Evolutionary conservation across 306 rosid species (phyloP), one percentile per base, ranked within the genome.

Genomic region (Canavalia gladiata): DNA sequence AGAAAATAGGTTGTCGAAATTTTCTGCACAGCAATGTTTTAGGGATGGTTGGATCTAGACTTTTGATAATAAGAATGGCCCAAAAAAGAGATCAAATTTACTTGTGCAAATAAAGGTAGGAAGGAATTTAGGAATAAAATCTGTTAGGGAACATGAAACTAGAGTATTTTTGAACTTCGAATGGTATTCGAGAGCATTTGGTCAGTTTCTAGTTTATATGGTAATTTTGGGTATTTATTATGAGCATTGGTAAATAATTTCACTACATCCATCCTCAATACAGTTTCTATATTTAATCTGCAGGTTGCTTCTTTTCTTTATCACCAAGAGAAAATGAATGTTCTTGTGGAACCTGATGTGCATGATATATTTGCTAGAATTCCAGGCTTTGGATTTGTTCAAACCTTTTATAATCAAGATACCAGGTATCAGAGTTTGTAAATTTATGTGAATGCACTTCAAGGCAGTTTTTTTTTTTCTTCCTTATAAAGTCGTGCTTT

Each of bases 301-400:
- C 75, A 93, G 99, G 98, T 86, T 67, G 96, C 95, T 76, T 89
- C 90, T 72, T 95, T 82, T 83, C 82, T 95, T 71, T 81, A 91
- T 83, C 81, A 87, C 90, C 90, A 91, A 89, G 98, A 95, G 83
- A 90, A 90, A 80, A 95, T 95, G 98, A 90, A 83, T 84, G 92
- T 95, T 77, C 90, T 95, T 71, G 98, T 95, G 79, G 99, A 95
- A 84, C 99, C 98, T 66, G 98, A 93, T 70, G 96, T 95, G 33
- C 99, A 95, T 71, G 99, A 95, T 76, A 77, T 88, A 78, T 90
- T 95, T 83, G 94, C 98, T 43, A 88, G 99, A 91, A 93, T 95
- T 82, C 96, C 99, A 7, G 99, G 99, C 69, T 93, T 95, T 78
- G 99, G 98, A 87, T 95, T 93, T 90, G 91, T 95, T 79, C 99